Conservation (phyloP, 2,329 filamentous ascomycete genomes). For the Talaromyces sp. region DNA sequence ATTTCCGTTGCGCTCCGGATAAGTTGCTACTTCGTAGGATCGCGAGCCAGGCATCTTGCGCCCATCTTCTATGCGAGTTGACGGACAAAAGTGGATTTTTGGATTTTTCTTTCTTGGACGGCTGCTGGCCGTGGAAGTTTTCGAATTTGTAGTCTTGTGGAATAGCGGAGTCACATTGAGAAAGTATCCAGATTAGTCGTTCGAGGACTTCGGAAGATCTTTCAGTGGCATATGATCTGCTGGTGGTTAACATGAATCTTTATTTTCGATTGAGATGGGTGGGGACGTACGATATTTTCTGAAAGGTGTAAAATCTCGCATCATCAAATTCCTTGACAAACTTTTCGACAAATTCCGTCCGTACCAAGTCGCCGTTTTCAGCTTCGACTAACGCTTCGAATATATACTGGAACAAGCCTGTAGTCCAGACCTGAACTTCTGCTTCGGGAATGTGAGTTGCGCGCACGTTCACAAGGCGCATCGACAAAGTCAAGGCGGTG, state of each 20-base stretch:
- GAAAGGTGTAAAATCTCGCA: constrained; percentile 77
- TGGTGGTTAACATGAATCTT: neutral
- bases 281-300: constrained; percentile 63
- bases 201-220: constrained; percentile 32
- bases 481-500: constrained; percentile 71
- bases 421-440: constrained; percentile 67
- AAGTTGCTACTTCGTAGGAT: constrained; percentile 63
- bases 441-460: constrained; percentile 59
- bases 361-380: constrained; percentile 56
- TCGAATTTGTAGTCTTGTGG: constrained; percentile 34
- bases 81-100: constrained; percentile 63
- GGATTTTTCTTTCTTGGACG: constrained; percentile 58
- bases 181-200: constrained; percentile 38
- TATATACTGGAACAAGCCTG: constrained; percentile 62
- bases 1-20: constrained; percentile 72
- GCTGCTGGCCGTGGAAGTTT: constrained; percentile 35
- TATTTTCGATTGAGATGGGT: constrained; percentile 6
- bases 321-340: constrained; percentile 80
- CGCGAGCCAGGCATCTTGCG: constrained; percentile 82
- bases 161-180: constrained; percentile 65
- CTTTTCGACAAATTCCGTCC: constrained; percentile 71
- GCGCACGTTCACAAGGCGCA: constrained; percentile 82
- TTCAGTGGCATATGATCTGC: constrained; percentile 36
- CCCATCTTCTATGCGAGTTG: constrained; percentile 70
- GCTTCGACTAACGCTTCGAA: constrained; percentile 61